Conservation (phyloP, 1,284 basidiomycete species). For the Anthracocystis setariae region DNA sequence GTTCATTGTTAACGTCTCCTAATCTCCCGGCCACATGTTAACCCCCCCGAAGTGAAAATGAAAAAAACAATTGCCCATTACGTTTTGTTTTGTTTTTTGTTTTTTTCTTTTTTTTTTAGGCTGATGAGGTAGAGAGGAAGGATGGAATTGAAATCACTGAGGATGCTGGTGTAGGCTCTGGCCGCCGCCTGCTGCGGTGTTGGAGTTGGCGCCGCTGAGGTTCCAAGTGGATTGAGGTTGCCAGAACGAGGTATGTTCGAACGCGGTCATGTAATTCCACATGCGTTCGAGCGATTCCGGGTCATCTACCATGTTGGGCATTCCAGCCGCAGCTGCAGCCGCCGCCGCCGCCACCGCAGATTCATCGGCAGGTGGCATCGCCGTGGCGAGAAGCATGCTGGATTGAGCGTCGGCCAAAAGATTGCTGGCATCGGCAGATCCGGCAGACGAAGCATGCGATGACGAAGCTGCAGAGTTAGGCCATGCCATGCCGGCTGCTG, state of each 20-base stretch:
- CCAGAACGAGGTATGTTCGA: conserved; percentile 47
- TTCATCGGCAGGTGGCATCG: conserved; percentile 12
- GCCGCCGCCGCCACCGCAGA: conserved; percentile 7
- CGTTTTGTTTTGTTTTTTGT: too few relatives aligned
- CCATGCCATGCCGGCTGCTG: conserved; percentile 12
- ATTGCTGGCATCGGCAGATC: conserved; percentile 6
- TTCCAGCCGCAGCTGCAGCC: conserved; percentile 11
- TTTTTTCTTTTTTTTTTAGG: too few relatives aligned
- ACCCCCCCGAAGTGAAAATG: too few relatives aligned
- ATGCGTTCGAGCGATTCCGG: conserved; percentile 43
- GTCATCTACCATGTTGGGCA: conserved; percentile 39
- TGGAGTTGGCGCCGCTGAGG: conserved; percentile 10
- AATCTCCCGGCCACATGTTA: too few relatives aligned
- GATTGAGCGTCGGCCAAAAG: conserved; percentile 17
- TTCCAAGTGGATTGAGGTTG: conserved; percentile 50
- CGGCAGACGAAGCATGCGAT: conserved; percentile 10
- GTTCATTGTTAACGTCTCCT: too few relatives aligned
- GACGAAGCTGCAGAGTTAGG: conserved; percentile 13
- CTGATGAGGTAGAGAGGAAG: too few relatives aligned
- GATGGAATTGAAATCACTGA: too few relatives aligned
- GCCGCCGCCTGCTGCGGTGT: not conserved
- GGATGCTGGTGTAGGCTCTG: conserved; percentile 3
- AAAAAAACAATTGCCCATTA: too few relatives aligned
- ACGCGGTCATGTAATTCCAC: conserved; percentile 54
- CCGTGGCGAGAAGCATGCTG: conserved; percentile 18